Conservation (phyloP, 805 yeast genomes). For the Monosporozyma yasuniensis region DNA sequence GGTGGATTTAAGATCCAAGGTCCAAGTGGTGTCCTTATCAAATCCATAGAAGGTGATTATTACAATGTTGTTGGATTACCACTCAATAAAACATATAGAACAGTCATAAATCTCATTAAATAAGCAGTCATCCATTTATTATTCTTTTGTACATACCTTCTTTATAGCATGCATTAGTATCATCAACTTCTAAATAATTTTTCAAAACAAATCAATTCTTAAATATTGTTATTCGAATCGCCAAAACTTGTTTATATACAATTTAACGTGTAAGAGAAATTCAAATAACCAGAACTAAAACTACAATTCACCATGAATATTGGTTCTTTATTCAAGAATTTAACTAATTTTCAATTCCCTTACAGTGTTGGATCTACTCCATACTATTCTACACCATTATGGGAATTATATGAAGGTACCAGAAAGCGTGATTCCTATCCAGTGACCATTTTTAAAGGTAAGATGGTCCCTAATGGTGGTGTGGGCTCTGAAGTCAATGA, state of each 20-base stretch:
- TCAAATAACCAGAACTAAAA: not conserved
- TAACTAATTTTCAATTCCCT: slow-evolving; percentile 28
- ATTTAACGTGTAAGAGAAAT: not conserved
- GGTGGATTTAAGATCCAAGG: slow-evolving; percentile 90
- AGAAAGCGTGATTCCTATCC: slow-evolving; percentile 23
- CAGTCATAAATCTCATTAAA: not conserved
- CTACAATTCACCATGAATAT: slow-evolving; percentile 19
- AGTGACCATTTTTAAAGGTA: slow-evolving; percentile 23
- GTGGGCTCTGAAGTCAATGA: slow-evolving; percentile 4
- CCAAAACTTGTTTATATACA: not conserved
- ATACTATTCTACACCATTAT: slow-evolving; percentile 16
- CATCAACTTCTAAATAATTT: not conserved
- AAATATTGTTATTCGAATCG: not conserved
- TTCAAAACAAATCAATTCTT: not conserved
- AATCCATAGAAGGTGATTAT: slow-evolving; percentile 66
- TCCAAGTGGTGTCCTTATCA: slow-evolving; percentile 55
- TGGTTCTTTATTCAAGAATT: slow-evolving; percentile 22
- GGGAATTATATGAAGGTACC: slow-evolving; percentile 23
- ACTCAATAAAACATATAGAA: slow-evolving; percentile 40
- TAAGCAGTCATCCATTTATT: not conserved
- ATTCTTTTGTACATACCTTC: not conserved
- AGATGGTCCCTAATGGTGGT: slow-evolving; percentile 1
- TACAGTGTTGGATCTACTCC: slow-evolving; percentile 20
- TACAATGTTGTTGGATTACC: slow-evolving; percentile 88
- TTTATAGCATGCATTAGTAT: not conserved